Evolutionary conservation across 2,329 filamentous ascomycete genomes (phyloP).

Genomic region (Trichoderma sp.): DNA sequence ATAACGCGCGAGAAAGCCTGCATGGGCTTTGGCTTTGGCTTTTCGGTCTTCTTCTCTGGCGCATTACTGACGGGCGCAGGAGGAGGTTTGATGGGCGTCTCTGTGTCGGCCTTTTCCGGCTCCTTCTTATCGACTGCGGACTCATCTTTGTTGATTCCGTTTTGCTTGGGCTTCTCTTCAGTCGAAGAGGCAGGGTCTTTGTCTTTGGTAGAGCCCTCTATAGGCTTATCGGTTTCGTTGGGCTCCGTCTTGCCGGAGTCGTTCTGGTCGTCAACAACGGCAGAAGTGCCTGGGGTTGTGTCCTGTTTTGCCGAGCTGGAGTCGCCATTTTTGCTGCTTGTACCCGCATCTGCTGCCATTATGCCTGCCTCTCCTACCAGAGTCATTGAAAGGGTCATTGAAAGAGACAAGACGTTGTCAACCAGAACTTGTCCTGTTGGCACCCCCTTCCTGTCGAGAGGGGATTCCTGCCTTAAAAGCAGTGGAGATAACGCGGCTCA

Average conservation of each 20-base stretch:
- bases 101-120: not conserved
- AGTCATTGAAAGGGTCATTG: not conserved
- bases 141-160: not conserved
- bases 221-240: not conserved
- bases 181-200: not conserved
- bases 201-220: not conserved
- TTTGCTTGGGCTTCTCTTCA: not conserved
- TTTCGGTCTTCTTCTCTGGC: not conserved
- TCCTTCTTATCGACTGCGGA: not conserved
- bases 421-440: not conserved
- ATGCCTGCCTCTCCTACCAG: not conserved
- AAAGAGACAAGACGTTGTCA: not conserved
- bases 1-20: constrained; percentile 21
- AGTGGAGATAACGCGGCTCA: not conserved
- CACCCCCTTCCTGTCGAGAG: not conserved
- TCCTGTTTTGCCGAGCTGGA: not conserved
- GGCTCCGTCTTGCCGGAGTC: not conserved
- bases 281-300: not conserved
- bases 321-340: not conserved
- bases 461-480: not conserved
- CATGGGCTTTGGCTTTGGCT: constrained; percentile 24
- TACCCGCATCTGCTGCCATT: constrained; percentile 18
- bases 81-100: not conserved
- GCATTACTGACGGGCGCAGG: not conserved
- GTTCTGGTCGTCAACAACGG: too few species aligned